Conservation (phyloP, 139 green algal genomes). For the Coelastrella sp. region DNA sequence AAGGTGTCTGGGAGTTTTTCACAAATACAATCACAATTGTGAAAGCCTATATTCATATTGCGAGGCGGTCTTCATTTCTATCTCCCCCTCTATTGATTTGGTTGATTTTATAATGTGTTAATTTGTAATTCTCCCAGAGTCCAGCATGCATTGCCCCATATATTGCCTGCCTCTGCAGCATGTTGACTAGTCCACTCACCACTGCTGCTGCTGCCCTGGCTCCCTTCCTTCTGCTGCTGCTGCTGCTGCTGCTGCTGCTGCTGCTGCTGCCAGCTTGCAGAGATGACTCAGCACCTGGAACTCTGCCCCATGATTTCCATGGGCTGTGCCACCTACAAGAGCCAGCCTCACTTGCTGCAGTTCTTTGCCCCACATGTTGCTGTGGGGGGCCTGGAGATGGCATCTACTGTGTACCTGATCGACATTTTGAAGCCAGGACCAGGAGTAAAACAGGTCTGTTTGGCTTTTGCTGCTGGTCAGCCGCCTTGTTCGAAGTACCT, state of each 20-base stretch:
- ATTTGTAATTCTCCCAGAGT: no score
- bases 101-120: no score
- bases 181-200: no score
- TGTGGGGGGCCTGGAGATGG: slow-evolving; percentile 32
- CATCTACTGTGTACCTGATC: slow-evolving; percentile 33
- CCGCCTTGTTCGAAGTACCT: neutral
- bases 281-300: slow-evolving; percentile 45
- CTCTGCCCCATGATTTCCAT: neutral
- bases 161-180: no score
- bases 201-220: neutral
- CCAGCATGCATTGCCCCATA: no score
- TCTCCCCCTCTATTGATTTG: no score
- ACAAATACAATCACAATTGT: no score
- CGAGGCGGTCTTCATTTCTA: no score
- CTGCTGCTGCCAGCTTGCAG: slow-evolving; percentile 4
- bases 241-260: neutral
- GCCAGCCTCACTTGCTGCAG: slow-evolving; percentile 35
- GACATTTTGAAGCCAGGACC: slow-evolving; percentile 7
- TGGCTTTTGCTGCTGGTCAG: neutral
- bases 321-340: slow-evolving; percentile 31
- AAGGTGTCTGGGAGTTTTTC: no score
- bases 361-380: slow-evolving; percentile 29
- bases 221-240: neutral
- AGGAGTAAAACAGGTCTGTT: neutral
- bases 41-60: no score